Evolutionary conservation across 768 basidiomycete genomes (phyloP).

Genomic region (Boletus vermiculosoides): DNA sequence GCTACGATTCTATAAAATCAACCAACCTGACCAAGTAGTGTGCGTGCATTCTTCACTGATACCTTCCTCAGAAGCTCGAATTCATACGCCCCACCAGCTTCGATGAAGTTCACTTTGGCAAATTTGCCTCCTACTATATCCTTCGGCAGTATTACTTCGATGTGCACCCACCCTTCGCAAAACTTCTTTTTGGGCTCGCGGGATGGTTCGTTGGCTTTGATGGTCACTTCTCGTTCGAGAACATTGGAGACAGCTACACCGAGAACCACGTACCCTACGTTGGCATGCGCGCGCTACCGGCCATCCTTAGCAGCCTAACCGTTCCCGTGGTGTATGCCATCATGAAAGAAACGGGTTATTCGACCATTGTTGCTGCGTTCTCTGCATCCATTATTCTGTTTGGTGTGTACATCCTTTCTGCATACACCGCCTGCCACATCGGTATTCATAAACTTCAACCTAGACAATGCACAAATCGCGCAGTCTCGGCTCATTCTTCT

Average conservation of each 20-base stretch:
- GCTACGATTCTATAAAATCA: conserved; percentile 91
- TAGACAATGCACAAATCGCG: conserved; percentile 94
- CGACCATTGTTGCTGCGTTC: conserved; percentile 86
- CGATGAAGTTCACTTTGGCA: conserved; percentile 98
- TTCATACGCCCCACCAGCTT: conserved; percentile 51
- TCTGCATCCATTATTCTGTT: conserved; percentile 84
- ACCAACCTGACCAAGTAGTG: conserved; percentile 94
- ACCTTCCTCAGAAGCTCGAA: background rate
- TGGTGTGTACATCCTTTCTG: conserved; percentile 51
- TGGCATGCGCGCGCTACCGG: conserved; percentile 90
- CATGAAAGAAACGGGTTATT: conserved; percentile 98
- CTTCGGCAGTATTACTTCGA: conserved; percentile 96
- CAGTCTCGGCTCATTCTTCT: conserved; percentile 97
- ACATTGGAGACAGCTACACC: conserved; percentile 92
- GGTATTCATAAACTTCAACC: conserved; percentile 7
- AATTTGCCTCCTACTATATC: conserved; percentile 96
- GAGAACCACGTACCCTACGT: conserved; percentile 87
- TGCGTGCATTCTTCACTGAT: conserved; percentile 40
- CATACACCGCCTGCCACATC: background rate
- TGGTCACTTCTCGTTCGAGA: conserved; percentile 90
- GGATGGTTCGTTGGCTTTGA: conserved; percentile 98
- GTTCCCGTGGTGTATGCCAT: conserved; percentile 90
- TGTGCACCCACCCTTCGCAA: conserved; percentile 97
- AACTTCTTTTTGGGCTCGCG: conserved; percentile 88
- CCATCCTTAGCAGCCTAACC: conserved; percentile 87